Evolutionary conservation across 345 rosid species (phyloP), one percentile per base, ranked within the genome.

Genomic region (Dipteronia dyeriana): DNA sequence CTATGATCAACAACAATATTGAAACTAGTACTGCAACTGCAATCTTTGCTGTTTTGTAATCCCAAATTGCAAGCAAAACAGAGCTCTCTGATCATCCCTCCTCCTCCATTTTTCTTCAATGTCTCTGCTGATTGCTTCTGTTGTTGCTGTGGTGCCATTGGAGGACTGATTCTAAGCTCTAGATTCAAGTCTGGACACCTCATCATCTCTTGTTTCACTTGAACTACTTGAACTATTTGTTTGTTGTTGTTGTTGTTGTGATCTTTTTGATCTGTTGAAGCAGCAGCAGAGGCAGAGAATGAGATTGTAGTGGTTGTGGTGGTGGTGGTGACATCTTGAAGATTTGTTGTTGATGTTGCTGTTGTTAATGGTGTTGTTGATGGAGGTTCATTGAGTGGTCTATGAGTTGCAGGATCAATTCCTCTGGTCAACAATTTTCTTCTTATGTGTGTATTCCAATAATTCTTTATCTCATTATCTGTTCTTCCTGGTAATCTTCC

Each of bases 101-200:
- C 31, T 29, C 31, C 34, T 31, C 38, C 38, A 4, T 34, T 34
- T 34, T 34, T 34, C 38, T 34, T 34, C 38, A 34, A 34, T 34
- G 38, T 34, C 38, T 34, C 38, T 34, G 38, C 38, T 4, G 38
- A 86, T 6, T 89, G 87, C 17, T 72, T 82, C 72, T 43, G 43
- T 71, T 87, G 87, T 6, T 89, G 87, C 13, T 72, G 83, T 72
- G 79, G 79, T 11, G 98, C 38, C 38, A 34, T 34, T 34, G 38
- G 97, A 22, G 91, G 97, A 83, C 97, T 89, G 51, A 95, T 95
- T 81, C 89, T 90, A 12, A 95, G 95, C 78, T 93, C 98, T 16
- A 95, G 94, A 80, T 90, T 95, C 89, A 95, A 87, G 80, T 89
- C 97, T 11, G 95, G 88, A 63, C 91, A 84, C 75, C 79, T 86